Evolutionary conservation across 164 flowering plant species (phyloP), one percentile per base, ranked within the genome.

Genomic region (Piper betle): DNA sequence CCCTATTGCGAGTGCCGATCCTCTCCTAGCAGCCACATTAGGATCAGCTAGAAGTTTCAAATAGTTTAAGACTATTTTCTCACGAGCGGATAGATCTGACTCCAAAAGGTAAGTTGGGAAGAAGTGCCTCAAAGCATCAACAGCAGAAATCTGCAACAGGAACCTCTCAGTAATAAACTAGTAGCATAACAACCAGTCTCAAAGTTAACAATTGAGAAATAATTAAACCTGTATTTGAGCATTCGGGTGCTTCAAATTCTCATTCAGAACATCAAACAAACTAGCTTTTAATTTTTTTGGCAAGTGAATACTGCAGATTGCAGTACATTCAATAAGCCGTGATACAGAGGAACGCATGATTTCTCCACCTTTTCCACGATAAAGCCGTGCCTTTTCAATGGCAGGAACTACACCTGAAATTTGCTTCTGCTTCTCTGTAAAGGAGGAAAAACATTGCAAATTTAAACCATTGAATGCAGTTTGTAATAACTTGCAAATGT

Each of bases 301-400:
- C 60, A 90, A 69, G 58, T 37, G 19, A 64, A 90, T n/a, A 46
- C 63, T 69, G 61, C 85, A 73, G 25, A 69, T 19, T 53, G 97
- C 84, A 59, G 83, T 80, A 63, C 97, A 90, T 54, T 84, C 84
- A 61, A 88, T 82, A 68, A 83, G 84, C 66, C 91, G 84, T 4
- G 99, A 93, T 67, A 93, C 96, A 73, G 91, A 85, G 70, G 86
- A 64, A 19, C 97, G 96, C 97, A 93, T 93, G 63, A 93, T 86
- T 72, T 93, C 99, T 74, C 99, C 99, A 71, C 97, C 97, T 73
- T 93, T 93, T 55, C 99, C 97, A 69, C 99, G 96, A 74, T 93
- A 93, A 60, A 90, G 94, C 39, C 94, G 90, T 65, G 99, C 97
- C 74, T 86, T 93, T 73, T 93, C 99, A 78, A 93, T 93, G 57